Base-by-base conservation (phyloP, 2,329 filamentous ascomycete species). In the Cryphonectria nitschkei region DNA sequence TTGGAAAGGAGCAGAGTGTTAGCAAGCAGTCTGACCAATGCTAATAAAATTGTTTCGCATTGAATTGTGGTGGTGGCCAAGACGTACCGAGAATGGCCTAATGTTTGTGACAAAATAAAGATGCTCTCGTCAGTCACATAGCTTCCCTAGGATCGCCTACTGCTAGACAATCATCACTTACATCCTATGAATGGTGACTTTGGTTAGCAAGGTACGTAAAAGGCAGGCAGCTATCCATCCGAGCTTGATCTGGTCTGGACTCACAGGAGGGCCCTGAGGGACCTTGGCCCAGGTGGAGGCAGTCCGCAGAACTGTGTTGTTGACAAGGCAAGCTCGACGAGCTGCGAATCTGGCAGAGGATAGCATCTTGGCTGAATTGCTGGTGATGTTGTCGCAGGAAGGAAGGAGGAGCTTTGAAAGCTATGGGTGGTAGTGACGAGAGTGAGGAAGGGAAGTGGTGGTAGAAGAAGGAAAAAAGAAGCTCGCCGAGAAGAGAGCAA, bases 271-370 rank as follows among this genome's bases (percentile, higher is more conserved):
- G 75, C 95, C 95, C 84, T 98, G 93, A 76, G 93, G 92, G 69
- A 98, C 94, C 79, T 93, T 92, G 79, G 93, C 89, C 95, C 95
- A 98, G 76, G 92, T 93, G 73, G 94, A 97, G 76, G 89, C 90
- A 77, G 90, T 81, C 75, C 86, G 88, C 69, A 82, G 75, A 74
- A 81, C 81, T 71, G 80, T 78, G 64, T 83, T 77, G 75, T 80
- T 80, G 75, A 81, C 82, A 74, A 81, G 77, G 73, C 79, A 80
- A 62, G 81, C 84, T 78, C 84, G 85, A 77, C 87, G 84, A 79
- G 84, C 82, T 74, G 84, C 85, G 75, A 86, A 77, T 81, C 87
- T 84, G 75, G 88, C 80, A 71, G 87, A 63, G 37, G 70, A 87
- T 76, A 89, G 81, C 88, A 89, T 90, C 67, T 74, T 85, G 81